A percentile compares a stretch with the other conserved stretches of the same genome.
These are phyloP conservation scores for Fusarium continuum DNA, from an alignment of 2,329 filamentous ascomycete genomes.

Conservation along the genomic window DNA sequence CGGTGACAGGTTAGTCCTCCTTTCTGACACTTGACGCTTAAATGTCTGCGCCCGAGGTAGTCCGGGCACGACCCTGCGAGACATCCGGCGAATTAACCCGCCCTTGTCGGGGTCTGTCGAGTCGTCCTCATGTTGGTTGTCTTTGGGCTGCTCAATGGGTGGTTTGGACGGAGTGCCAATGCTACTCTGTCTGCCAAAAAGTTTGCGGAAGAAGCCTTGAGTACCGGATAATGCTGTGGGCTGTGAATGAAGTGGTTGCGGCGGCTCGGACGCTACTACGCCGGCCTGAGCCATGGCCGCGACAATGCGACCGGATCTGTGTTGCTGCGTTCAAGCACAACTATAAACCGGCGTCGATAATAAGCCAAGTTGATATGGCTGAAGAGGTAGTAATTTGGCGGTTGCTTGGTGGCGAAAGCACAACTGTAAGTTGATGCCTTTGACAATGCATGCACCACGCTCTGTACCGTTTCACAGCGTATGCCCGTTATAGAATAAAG, in stretches of 20 bases:
- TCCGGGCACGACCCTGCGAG: constrained; percentile 76
- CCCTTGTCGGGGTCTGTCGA: constrained; percentile 45
- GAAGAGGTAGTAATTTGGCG: constrained; percentile 15
- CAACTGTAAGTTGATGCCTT: constrained; percentile 20
- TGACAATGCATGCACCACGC: constrained; percentile 29
- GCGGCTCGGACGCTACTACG: constrained; percentile 43
- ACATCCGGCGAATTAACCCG: constrained; percentile 54
- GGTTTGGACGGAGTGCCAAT: constrained; percentile 15
- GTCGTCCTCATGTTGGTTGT: constrained; percentile 48
- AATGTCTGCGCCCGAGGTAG: constrained; percentile 82
- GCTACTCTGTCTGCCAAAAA: constrained; percentile 40
- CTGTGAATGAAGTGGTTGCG: constrained; percentile 39
- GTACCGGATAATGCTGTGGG: constrained; percentile 39
- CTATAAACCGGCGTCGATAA: constrained; percentile 6
- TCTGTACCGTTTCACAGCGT: constrained; percentile 31
- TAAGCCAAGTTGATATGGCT: constrained; percentile 14
- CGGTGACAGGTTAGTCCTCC: constrained; percentile 75
- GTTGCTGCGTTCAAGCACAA: constrained; percentile 12
- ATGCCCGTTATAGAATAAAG: constrained; percentile 23
- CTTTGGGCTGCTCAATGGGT: constrained; percentile 21
- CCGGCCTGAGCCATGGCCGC: constrained; percentile 47
- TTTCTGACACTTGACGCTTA: constrained; percentile 83
- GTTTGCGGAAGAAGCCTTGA: constrained; percentile 43
- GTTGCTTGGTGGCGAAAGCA: constrained; percentile 22
- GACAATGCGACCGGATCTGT: constrained; percentile 26